Base-by-base conservation (phyloP, 148 eudicot genomes). In the Chenopodium quinoa region DNA sequence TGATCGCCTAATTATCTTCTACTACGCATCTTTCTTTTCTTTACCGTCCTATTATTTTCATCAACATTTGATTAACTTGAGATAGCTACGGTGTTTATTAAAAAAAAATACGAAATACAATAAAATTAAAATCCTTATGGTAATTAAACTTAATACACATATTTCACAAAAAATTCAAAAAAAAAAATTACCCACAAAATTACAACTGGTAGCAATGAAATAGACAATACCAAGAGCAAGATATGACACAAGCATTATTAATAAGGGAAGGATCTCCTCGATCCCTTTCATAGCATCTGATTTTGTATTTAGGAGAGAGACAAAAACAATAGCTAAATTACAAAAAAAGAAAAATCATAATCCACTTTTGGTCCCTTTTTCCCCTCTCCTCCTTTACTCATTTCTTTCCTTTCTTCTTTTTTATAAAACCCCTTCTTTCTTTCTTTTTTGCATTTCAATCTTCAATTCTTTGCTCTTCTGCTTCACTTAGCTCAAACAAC, bases 261-360 rank as follows among this genome's bases (percentile, higher is more conserved):
- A 80, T 74, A 79, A 71, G 83, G 32, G 58, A 68, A 80, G 37
- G 83, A 80, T 84, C 71, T 76, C 22, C 44, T 29, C 46, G 79
- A 80, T 84, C 83, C 68, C 71, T 71, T 56, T 77, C 80, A 75
- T 60, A 83, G 86, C 82, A 84, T 75, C 82, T 46, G 23, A 75
- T 76, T 12, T 75, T 69, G 80, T 69, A 67, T 73, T 80, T 80
- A 66, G 82, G 64, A 62, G 83, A 71, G 66, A 80, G 80, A 71
- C 80, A 73, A 76, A 69, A 46, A 12, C 73, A 69, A 84, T 34
- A 75, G 19, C 52, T 22, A 76, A 56, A 73, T 10, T 56, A 80
- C 48, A 78, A 46, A 23, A 71, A 75, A 79, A 44, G 50, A 52
- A 75, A 71, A 60, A 47, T 47, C 78, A 27, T 54, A 76, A 75